Evolutionary conservation across 225 moss, liverwort and hornwort species (phyloP), one percentile per base, ranked within the genome.

Genomic region (Physcomitrellopsis africana): DNA sequence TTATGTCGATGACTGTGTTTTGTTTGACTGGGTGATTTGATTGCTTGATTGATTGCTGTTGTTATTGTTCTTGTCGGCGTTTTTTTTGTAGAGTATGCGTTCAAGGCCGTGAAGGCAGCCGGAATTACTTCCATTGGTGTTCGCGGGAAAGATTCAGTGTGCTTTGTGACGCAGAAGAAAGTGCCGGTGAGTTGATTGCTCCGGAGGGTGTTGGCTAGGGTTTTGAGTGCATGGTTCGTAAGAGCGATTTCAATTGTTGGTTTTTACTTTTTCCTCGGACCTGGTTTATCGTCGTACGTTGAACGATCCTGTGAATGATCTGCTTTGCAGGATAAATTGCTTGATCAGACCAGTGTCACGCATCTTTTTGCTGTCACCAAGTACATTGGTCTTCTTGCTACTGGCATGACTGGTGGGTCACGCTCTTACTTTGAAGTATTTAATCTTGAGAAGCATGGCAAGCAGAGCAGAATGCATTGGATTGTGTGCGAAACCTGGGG

Each of bases 121-220:
- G 95, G 93, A 18, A 93, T 95, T 74, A 95, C 95, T 3, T 95
- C 95, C 68, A 91, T 95, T 66, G 95, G 93, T 60, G 95, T 95
- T 72, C 91, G 95, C 29, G 95, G 95, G 48, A 91, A 89, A 70
- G 93, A 95, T 80, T 91, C 95, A 27, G 93, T 90, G 26, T 95
- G 95, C 72, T 91, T 95, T 19, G 95, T 95, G 7, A 95, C 93
- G 32, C 95, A 95, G 83, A 95, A 91, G 84, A 95, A 95, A 90
- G 95, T 95, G 12, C 93, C 95, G 65, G 95, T 93, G 78, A 54
- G 89, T 79, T 26, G 51, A 51, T 10, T 41, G 19, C 22, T 58
- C 7, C 26, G n/a, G 9, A 1, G 10, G 48, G 1, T 72, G 1
- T 12, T 9, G 32, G 22, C 44, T 60, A 76, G 77, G 70, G 60